Evolutionary conservation across 2,329 filamentous ascomycete genomes (phyloP), one percentile per base, ranked within the genome.

Genomic region (Onygena corvina): DNA sequence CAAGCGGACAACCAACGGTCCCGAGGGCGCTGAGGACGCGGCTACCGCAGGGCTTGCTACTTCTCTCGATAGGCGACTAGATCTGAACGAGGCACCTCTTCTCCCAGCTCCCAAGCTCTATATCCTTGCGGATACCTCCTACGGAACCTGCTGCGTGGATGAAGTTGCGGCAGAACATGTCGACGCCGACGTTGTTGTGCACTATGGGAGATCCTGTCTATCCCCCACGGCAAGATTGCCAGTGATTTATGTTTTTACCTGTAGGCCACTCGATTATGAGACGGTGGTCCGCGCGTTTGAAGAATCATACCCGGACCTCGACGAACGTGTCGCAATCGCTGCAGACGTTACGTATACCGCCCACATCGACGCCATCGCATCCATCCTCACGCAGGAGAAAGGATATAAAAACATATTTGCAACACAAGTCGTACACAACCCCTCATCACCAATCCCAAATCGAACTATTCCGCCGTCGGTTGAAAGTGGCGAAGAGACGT

Each of bases 121-220:
- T 58, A 89, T 98, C 52, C 72, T 98, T 14, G 92, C 84, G 27
- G 92, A 98, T 65, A 96, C 92, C 2, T 95, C 90, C 1, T 98
- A 96, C 67, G 93, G 92, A 52, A 83, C 90, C 0, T 98, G 92
- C 68, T 98, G 92, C 61, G 89, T 96, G 14, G 92, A 98, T 61
- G 92, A 98, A 69, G 83, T 96, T 34, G 92, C 92, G 0, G 92
- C 92, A 2, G 89, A 98, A 64, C 92, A 98, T 64, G 84, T 87
- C 12, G 77, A 87, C 59, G 89, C 92, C 4, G 84, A 96, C 53
- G 86, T 88, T 0, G 85, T 96, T 1, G 83, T 98, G 11, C 92
- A 98, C 64, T 98, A 96, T 59, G 92, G 92, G 2, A 76, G 92
- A 47, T 84, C 90, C 0, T 98, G 92, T 61, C 73, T 98, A 20